Base-by-base conservation (phyloP, 495 filamentous ascomycete genomes). In the Umbilicaria muhlenbergii region DNA sequence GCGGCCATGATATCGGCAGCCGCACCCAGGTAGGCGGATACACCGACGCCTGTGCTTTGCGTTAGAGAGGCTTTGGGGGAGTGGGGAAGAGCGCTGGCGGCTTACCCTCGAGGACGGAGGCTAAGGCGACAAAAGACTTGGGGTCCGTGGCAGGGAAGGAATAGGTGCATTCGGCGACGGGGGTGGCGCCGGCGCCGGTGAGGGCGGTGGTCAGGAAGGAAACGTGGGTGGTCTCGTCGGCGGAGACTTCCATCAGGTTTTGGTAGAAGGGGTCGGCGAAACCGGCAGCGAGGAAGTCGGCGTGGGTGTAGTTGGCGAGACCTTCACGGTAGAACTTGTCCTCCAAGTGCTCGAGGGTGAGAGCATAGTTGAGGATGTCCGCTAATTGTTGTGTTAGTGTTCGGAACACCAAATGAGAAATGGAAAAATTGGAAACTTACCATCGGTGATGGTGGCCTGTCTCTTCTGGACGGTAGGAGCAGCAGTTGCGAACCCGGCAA, bases 21-120 rank as follows among this genome's bases (percentile, higher is more conserved):
- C 1, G 75, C 75, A 17, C 77, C 77, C 19, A 80, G 64, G 57
- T 80, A 80, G 17, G 72, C 71, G 39, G 60, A 67, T 32, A 73
- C 68, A 34, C 71, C 70, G 39, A 76, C 67, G 48, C 24, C 24
- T 28, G 24, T 1, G 1, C 1, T 28, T 28, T 28, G 24, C 6
- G 24, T 28, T 12, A 45, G 33, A 18, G 32, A 45, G n/a, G 34
- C 11, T 24, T 19, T 47, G 55, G 13, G 47, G 44, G 32, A 55
- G 51, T 11, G 55, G 55, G 17, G 45, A 47, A 19, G 55, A 58
- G 36, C 38, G 6, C 19, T 21, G 19, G 19, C 3, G 24, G 2
- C 24, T 7, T 28, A 28, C 70, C 70, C 50, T 81, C 77, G 17
- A 81, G 58, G 37, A 80, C 54, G 31, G 54, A 65, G 21, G 68